Evolutionary conservation across 768 basidiomycete species (phyloP), one percentile per base, ranked within the genome.

Genomic region (Trametes cubensis): DNA sequence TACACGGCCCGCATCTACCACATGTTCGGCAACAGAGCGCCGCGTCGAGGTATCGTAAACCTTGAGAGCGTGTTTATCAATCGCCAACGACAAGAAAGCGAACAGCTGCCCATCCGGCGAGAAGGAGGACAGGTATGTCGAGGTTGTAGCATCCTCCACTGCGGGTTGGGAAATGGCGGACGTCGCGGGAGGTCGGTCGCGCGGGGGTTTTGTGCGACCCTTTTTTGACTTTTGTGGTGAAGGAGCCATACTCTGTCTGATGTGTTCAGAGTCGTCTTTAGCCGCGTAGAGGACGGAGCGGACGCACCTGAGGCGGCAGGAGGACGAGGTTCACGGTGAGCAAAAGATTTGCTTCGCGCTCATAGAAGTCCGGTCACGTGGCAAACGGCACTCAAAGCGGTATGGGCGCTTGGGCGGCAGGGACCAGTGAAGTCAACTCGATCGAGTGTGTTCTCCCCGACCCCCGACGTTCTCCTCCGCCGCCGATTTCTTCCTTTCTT

Each of bases 11-110:
- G 77, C 77, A 39, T 86, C 83, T 20, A 87, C 69, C 18, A 79
- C 78, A 73, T 85, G 75, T 71, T 89, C 87, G 4, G 85, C 81
- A 21, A 83, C 72, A 34, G 83, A 79, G 63, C 81, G 79, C 40
- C 79, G 81, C n/a, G 83, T 78, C 8, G 77, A 65, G 10, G 84
- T 82, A 70, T 87, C 81, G 71, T 86, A 87, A 41, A 89, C 78
- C 67, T 86, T 85, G 58, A 89, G 74, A 47, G 86, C 81, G 70
- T 89, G 87, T 72, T 87, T 89, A 79, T 89, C 87, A 54, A 89
- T 79, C 2, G 87, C 81, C 23, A 89, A 79, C 11, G 86, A 86
- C 28, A 87, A 72, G 55, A 85, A 80, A 2, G 83, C 86, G 68
- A 88, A 88, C 40, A 83, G 74, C 56, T 77, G 74, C 55, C 81